These are phyloP conservation scores for Hanseniaspora occidentalis DNA, from an alignment of 805 yeast genomes.

Conservation along the genomic window DNA sequence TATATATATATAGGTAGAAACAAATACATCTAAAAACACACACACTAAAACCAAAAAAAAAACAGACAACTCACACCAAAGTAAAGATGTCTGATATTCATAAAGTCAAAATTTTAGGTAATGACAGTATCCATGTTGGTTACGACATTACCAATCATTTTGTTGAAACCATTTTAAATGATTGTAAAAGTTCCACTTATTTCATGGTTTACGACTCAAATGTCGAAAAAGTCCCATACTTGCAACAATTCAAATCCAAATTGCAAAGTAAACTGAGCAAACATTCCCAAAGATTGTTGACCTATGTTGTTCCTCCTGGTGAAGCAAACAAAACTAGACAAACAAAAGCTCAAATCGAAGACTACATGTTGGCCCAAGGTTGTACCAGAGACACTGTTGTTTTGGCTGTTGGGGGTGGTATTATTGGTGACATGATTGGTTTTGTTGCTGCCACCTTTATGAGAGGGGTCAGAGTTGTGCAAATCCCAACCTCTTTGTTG, in stretches of 20 bases:
- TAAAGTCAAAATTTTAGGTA: slow-evolving; percentile 68
- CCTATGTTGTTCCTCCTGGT: slow-evolving; percentile 79
- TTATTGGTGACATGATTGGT: slow-evolving; percentile 98
- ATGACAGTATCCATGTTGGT: slow-evolving; percentile 82
- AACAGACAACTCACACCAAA: too few species aligned
- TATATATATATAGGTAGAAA: neutral
- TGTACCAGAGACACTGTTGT: slow-evolving; percentile 95
- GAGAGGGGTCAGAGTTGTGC: slow-evolving; percentile 93
- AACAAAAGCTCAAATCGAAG: slow-evolving; percentile 89
- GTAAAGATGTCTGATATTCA: slow-evolving; percentile 13
- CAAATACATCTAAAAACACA: neutral
- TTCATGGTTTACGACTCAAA: slow-evolving; percentile 83
- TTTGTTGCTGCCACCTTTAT: slow-evolving; percentile 98
- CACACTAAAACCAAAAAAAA: neutral
- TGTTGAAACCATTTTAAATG: slow-evolving; percentile 48
- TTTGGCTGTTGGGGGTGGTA: slow-evolving; percentile 95
- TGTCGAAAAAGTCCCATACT: slow-evolving; percentile 53
- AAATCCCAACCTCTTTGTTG: slow-evolving; percentile 83
- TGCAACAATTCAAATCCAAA: slow-evolving; percentile 31
- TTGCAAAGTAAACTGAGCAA: slow-evolving; percentile 34
- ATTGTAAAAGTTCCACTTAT: slow-evolving; percentile 76
- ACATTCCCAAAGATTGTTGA: slow-evolving; percentile 48
- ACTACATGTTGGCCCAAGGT: slow-evolving; percentile 64
- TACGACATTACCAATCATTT: slow-evolving; percentile 66
- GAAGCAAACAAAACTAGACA: slow-evolving; percentile 80